phyloP scores from a whole-genome alignment of 805 yeast genomes.

The Hagleromyces aurorensis region DNA sequence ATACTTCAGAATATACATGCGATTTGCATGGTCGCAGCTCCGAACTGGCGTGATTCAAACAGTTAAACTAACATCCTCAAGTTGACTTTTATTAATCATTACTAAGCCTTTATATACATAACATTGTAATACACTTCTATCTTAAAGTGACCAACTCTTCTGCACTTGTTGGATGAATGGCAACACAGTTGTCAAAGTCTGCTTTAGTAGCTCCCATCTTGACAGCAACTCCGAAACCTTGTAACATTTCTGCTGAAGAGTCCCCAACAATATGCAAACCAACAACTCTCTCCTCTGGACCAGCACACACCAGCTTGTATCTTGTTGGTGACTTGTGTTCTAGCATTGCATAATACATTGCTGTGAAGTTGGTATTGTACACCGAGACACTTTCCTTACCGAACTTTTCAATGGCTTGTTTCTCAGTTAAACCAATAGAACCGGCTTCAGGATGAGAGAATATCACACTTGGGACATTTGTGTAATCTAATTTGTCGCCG shows the following conservation, averaged over 20 bases:
- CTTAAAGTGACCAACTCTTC: constrained; percentile 84
- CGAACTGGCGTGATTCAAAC: no score
- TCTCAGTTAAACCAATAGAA: constrained; percentile 78
- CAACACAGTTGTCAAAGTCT: constrained; percentile 93
- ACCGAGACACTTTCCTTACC: constrained; percentile 76
- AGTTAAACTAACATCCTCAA: no score
- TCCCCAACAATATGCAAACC: constrained; percentile 95
- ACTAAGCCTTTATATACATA: no score
- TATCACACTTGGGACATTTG: constrained; percentile 88
- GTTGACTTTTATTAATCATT: no score
- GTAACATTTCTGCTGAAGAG: constrained; percentile 81
- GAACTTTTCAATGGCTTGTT: constrained; percentile 65
- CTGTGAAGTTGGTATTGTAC: constrained; percentile 75
- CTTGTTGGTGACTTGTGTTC: constrained; percentile 75
- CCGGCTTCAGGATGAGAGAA: constrained; percentile 98
- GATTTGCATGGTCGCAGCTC: no score
- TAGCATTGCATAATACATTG: constrained; percentile 90
- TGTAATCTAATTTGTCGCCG: constrained; percentile 74
- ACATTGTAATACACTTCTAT: no score
- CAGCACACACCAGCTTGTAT: constrained; percentile 73
- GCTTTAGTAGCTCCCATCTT: constrained; percentile 99
- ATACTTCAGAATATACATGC: no score
- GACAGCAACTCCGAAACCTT: constrained; percentile 96
- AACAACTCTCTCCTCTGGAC: constrained; percentile 84
- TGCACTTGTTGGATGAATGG: constrained; percentile 97